Base-by-base conservation (phyloP, 1,284 basidiomycete species). In the Flammula alnicola region DNA sequence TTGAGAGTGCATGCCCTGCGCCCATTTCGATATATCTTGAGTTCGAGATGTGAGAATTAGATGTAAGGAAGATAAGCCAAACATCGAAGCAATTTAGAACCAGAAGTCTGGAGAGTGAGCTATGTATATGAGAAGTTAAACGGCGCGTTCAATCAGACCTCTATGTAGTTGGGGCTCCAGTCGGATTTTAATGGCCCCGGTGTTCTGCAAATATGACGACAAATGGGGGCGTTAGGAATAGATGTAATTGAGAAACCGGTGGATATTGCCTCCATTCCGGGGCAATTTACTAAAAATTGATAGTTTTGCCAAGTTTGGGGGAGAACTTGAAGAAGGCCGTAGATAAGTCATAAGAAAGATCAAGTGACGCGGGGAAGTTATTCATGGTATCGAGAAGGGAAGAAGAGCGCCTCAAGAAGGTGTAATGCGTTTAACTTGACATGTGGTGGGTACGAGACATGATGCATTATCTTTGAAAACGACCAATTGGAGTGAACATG, bases 11-110 rank as follows among this genome's bases (percentile, higher is more conserved):
- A 26, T 31, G 37, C 25, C 47, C 43, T 33, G 36, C 47, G 27
- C 47, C 52, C 52, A 53, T 53, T 38, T 45, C 44, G 32, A 37
- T n/a, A n/a, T n/a, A n/a, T n/a, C n/a, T n/a, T n/a, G n/a, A n/a
- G n/a, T n/a, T n/a, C n/a, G n/a, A n/a, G n/a, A n/a, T n/a, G n/a
- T n/a, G n/a, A n/a, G n/a, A n/a, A n/a, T n/a, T n/a, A n/a, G n/a
- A n/a, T n/a, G n/a, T n/a, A n/a, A n/a, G n/a, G n/a, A n/a, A n/a
- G n/a, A n/a, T n/a, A n/a, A n/a, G n/a, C n/a, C n/a, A n/a, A n/a
- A n/a, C n/a, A n/a, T n/a, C n/a, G n/a, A n/a, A n/a, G n/a, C n/a
- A n/a, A n/a, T 14, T 22, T 5, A 8, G 22, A 26, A 10, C 33
- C 12, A 35, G 37, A 27, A 30, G 14, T 30, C 8, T n/a, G 11